phyloP scores from a whole-genome alignment of 805 yeast species.

The Millerago galiae region DNA sequence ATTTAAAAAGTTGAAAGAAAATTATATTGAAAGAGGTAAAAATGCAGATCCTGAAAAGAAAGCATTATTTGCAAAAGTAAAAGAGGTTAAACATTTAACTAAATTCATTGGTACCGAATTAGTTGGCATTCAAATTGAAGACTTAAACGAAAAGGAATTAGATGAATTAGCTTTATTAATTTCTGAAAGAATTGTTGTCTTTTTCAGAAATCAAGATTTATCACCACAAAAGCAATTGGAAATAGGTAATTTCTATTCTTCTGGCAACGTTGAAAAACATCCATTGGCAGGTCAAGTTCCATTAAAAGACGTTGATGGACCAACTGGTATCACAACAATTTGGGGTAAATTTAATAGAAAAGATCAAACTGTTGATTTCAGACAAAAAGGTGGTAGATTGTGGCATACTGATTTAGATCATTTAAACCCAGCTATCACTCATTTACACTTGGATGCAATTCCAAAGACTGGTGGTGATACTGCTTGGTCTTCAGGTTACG shows the following conservation, averaged over 20 bases:
- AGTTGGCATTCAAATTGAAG: conserved; percentile 38
- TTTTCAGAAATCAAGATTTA: conserved; percentile 26
- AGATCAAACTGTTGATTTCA: conserved; percentile 4
- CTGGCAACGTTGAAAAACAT: conserved; percentile 35
- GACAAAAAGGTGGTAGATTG: conserved; percentile 16
- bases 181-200: conserved; percentile 46
- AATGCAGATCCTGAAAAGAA: conserved; percentile 38
- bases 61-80: conserved; percentile 35
- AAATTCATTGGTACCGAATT: conserved; percentile 45
- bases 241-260: conserved; percentile 16
- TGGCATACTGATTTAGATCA: conserved; percentile 54
- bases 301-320: conserved; percentile 16
- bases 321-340: conserved; percentile 33
- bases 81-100: conserved; percentile 36
- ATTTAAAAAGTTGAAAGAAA: conserved; percentile 24
- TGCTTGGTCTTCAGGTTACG: conserved; percentile 50
- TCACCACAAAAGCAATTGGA: conserved; percentile 15
- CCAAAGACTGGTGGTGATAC: conserved; percentile 51
- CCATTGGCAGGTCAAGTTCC: conserved; percentile 30
- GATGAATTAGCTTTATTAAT: conserved; percentile 43
- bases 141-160: conserved; percentile 35
- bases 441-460: conserved; percentile 43
- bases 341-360: conserved; percentile 25
- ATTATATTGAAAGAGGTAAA: conserved; percentile 30
- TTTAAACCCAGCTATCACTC: conserved; percentile 52